A percentile compares a stretch with the other conserved stretches of the same genome.
phyloP scores from a whole-genome alignment of 1,139 yeast genomes.

The Diutina sp. region DNA sequence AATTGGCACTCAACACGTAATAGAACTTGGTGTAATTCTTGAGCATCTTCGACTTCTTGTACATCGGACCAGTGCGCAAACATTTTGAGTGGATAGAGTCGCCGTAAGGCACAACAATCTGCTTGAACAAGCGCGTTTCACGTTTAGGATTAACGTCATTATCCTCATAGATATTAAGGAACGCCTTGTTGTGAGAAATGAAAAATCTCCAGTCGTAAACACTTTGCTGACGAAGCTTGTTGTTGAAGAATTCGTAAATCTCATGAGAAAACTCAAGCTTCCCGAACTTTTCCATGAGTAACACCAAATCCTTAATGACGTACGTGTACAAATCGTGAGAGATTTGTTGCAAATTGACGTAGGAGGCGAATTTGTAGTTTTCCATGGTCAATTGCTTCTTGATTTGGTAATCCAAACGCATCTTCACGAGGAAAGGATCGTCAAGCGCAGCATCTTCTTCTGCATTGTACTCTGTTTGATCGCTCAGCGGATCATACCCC shows the following conservation, averaged over 20 bases:
- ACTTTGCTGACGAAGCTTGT: constrained; percentile 5
- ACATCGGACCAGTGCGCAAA: constrained; percentile 28
- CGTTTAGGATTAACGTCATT: constrained; percentile 15
- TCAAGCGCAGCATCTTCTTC: constrained; percentile 18
- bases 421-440: constrained; percentile 26
- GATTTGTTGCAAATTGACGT: constrained; percentile 30
- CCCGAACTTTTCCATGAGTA: constrained; percentile 22
- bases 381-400: constrained; percentile 31
- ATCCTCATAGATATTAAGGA: constrained; percentile 20
- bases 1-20: constrained; percentile 32
- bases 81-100: constrained; percentile 31
- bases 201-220: constrained; percentile 27
- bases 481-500: background rate
- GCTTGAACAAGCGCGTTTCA: constrained; percentile 18
- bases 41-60: constrained; percentile 29
- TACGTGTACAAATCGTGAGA: constrained; percentile 28
- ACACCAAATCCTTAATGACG: constrained; percentile 24
- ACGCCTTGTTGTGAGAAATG: constrained; percentile 21
- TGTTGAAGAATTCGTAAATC: constrained; percentile 8
- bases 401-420: constrained; percentile 27
- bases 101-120: constrained; percentile 21
- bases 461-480: constrained; percentile 4
- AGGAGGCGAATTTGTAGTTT: constrained; percentile 32
- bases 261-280: constrained; percentile 13
- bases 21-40: constrained; percentile 27